These are phyloP conservation scores for Arxiozyma bovina DNA, from an alignment of 1,139 yeast genomes.

Conservation along the genomic window DNA sequence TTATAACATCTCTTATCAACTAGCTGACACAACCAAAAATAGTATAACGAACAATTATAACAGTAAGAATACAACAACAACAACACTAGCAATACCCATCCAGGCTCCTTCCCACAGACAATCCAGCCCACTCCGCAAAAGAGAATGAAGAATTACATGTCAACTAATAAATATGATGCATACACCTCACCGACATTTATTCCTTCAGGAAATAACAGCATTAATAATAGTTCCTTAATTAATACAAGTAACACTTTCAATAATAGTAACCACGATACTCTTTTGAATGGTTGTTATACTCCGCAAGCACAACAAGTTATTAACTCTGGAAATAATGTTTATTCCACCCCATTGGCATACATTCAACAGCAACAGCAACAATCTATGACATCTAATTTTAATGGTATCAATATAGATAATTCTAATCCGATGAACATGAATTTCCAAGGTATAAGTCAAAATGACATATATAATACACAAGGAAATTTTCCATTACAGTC, in stretches of 20 bases:
- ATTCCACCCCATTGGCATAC: neutral
- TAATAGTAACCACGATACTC: neutral
- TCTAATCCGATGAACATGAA: neutral
- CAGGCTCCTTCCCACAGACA: neutral
- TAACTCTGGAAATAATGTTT: neutral
- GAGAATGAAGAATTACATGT: conserved; percentile 2
- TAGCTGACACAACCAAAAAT: neutral
- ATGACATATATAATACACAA: neutral
- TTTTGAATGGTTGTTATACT: neutral
- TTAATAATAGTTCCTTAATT: neutral
- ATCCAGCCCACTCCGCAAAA: conserved; percentile 7
- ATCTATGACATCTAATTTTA: neutral
- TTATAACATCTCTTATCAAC: neutral
- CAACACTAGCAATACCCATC: neutral
- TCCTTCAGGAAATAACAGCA: conserved; percentile 11
- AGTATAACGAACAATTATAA: neutral
- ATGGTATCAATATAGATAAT: neutral
- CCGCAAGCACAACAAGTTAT: conserved; percentile 1
- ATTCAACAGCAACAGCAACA: neutral
- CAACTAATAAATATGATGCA: conserved; percentile 16
- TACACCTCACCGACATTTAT: conserved; percentile 19
- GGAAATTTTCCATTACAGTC: neutral
- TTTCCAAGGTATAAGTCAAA: neutral
- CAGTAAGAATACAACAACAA: conserved; percentile 1
- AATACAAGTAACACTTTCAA: neutral